These are phyloP conservation scores for Phytopythium mirpurense DNA, from an alignment of 352 stramenopile species.

Conservation along the genomic window DNA sequence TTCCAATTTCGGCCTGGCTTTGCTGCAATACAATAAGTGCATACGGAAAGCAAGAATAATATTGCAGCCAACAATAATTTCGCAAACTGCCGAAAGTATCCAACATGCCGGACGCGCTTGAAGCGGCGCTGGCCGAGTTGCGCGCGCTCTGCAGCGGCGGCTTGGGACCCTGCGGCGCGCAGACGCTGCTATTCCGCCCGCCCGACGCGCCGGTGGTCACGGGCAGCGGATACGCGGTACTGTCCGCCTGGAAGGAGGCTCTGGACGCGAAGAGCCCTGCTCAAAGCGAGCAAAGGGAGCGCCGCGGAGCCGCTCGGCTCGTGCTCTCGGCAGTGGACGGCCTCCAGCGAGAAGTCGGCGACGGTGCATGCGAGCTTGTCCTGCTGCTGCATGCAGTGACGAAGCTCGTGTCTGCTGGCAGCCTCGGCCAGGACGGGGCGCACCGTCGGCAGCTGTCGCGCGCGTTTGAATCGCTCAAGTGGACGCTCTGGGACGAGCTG, in stretches of 20 bases:
- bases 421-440: neutral
- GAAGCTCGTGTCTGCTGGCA: conserved; percentile 1
- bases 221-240: conserved; percentile 39
- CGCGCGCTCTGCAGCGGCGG: conserved; percentile 25
- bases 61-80: neutral
- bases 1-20: too few relatives aligned
- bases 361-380: conserved; percentile 55
- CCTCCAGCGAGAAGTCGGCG: conserved; percentile 43
- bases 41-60: too few relatives aligned
- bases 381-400: conserved; percentile 39
- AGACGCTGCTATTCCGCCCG: conserved; percentile 54
- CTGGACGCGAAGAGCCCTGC: conserved; percentile 1
- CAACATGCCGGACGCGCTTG: conserved; percentile 10
- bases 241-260: conserved; percentile 33
- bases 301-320: conserved; percentile 26
- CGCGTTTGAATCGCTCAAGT: conserved; percentile 31
- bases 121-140: conserved; percentile 13
- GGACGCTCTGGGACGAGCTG: conserved; percentile 21
- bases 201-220: conserved; percentile 55
- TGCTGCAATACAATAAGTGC: too few relatives aligned
- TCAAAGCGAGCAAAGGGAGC: neutral
- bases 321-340: conserved; percentile 43
- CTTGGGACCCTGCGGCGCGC: conserved; percentile 45
- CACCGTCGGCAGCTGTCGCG: conserved; percentile 20
- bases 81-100: neutral